A percentile compares a stretch with the other conserved stretches of the same genome.
Conservation (phyloP, 2,329 filamentous ascomycete genomes). For the Alternaria metachromatica region DNA sequence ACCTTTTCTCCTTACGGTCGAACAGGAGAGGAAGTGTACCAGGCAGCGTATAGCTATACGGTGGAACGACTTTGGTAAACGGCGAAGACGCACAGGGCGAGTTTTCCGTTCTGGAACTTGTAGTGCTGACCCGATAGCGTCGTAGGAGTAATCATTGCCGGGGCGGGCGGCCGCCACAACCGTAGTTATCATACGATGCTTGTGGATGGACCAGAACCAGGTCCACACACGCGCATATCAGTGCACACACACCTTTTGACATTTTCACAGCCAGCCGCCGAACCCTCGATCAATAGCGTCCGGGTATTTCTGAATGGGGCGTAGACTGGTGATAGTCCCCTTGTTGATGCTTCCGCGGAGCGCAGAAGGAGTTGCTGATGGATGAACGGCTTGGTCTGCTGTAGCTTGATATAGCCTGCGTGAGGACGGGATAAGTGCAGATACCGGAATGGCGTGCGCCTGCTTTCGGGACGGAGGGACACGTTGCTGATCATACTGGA, state of each 20-base stretch:
- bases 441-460: neutral
- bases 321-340: neutral
- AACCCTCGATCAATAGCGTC: neutral
- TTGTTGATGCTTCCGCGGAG: neutral
- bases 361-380: neutral
- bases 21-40: neutral
- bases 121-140: neutral
- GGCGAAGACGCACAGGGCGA: neutral
- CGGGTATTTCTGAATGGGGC: neutral
- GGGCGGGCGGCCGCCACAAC: neutral
- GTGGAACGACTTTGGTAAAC: neutral
- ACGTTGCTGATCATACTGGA: neutral
- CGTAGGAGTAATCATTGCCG: neutral
- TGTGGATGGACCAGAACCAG: neutral
- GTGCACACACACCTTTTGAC: neutral
- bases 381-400: neutral
- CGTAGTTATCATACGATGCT: conserved; percentile 1
- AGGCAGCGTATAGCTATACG: neutral
- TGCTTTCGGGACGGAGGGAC: neutral
- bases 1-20: neutral
- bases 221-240: neutral
- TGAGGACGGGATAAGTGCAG: neutral
- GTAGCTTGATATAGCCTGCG: neutral
- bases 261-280: neutral
- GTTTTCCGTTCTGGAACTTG: neutral